Evolutionary conservation across 2,329 filamentous ascomycete species (phyloP).

Genomic region (Cytospora piceae): DNA sequence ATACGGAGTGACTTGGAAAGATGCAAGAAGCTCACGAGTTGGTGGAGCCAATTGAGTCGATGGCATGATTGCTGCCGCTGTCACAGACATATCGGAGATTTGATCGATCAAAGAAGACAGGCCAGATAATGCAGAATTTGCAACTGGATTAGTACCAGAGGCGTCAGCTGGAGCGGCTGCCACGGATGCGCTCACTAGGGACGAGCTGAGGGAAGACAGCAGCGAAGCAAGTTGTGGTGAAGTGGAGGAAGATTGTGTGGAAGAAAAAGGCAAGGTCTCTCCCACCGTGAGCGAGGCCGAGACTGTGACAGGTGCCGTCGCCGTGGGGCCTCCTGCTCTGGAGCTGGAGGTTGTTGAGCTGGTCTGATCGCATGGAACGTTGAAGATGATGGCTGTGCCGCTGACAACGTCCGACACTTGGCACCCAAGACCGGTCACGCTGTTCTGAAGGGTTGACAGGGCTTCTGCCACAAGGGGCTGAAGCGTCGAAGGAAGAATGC

Average conservation of each 20-base stretch:
- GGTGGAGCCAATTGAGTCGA: not conserved
- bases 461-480: conserved; percentile 19
- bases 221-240: conserved; percentile 21
- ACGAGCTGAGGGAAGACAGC: conserved; percentile 27
- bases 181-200: conserved; percentile 8
- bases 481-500: conserved; percentile 22
- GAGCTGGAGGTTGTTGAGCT: not conserved
- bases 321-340: conserved; percentile 1
- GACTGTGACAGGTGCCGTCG: conserved; percentile 11
- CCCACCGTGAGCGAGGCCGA: conserved; percentile 22
- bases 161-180: not conserved
- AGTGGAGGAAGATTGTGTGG: not conserved
- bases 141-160: conserved; percentile 12
- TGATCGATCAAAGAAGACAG: conserved; percentile 28
- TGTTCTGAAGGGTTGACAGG: conserved; percentile 23
- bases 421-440: conserved; percentile 10
- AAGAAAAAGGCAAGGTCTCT: conserved; percentile 10
- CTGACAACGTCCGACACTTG: conserved; percentile 25
- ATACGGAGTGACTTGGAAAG: not conserved
- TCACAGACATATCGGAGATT: conserved; percentile 26
- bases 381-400: conserved; percentile 27
- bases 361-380: conserved; percentile 20
- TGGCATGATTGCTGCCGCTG: conserved; percentile 5
- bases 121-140: conserved; percentile 21
- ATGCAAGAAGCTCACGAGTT: conserved; percentile 17